These are phyloP conservation scores for Juncus effusus DNA, from an alignment of 176 grass and related monocot genomes.

Conservation along the genomic window DNA sequence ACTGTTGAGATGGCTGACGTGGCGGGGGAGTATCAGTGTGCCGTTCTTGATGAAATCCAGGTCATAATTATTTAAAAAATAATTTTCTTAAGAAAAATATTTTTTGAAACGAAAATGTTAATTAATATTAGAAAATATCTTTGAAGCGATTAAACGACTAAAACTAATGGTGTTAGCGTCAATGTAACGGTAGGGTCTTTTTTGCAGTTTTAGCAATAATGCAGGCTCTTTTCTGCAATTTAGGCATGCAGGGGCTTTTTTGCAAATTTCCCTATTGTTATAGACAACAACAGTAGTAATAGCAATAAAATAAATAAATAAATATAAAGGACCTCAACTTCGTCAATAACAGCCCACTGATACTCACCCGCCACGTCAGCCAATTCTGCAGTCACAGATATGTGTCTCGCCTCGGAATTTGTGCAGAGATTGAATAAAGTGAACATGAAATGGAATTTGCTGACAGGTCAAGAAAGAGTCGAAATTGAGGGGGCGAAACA, in stretches of 20 bases:
- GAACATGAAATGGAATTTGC: conserved; percentile 76
- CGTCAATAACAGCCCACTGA: too few relatives aligned
- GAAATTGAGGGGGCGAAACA: conserved; percentile 80
- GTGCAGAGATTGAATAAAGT: conserved; percentile 79
- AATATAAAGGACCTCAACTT: too few relatives aligned
- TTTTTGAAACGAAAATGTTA: not conserved
- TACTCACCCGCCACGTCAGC: conserved; percentile 8
- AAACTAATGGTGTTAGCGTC: too few relatives aligned
- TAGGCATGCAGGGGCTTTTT: too few relatives aligned
- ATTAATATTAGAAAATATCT: not conserved
- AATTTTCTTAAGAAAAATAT: conserved; percentile 49
- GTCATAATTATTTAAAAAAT: conserved; percentile 24
- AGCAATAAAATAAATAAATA: too few relatives aligned
- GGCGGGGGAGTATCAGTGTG: conserved; percentile 68
- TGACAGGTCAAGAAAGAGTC: conserved; percentile 90
- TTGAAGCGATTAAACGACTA: too few relatives aligned
- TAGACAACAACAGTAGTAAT: conserved; percentile 11
- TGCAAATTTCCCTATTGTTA: too few relatives aligned
- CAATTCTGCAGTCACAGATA: conserved; percentile 19
- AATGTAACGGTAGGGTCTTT: too few relatives aligned
- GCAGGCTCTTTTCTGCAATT: too few relatives aligned
- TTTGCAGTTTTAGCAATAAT: too few relatives aligned
- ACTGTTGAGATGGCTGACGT: conserved; percentile 75
- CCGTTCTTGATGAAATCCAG: conserved; percentile 98
- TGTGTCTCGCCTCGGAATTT: conserved; percentile 57